Base-by-base conservation (phyloP, 139 green algal species). In the Tetraselmis striata region DNA sequence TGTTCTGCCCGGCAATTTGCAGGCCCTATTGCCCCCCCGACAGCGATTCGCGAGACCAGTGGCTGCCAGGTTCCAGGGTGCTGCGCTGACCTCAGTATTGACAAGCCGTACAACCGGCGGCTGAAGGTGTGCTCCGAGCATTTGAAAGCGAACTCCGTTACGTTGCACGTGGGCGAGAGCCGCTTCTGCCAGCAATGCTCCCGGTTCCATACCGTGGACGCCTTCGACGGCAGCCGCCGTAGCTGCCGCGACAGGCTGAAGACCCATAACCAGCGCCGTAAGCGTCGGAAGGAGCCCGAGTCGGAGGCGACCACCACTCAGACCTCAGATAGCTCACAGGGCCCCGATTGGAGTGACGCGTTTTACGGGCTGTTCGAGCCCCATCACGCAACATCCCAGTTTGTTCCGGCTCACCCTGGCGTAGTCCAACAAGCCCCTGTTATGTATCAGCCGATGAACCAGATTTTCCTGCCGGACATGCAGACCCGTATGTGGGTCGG, bases 181-280 rank as follows among this genome's bases (percentile, higher is more conserved):
- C 45, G 45, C 45, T 67, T 67, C 45, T 67, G 45, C 18, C 45
- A 67, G 45, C 59, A 89, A 75, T 88, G 86, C 77, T 79, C 76
- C 45, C 81, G 81, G 45, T 86, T 87, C 76, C 84, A 89, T 32
- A 31, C 76, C 0, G 23, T 86, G 22, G 59, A 76, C 11, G 87
- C 88, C 1, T 90, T 90, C 59, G 86, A 90, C 23, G 87, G 83
- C 24, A 77, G 83, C 27, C 86, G 88, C 78, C 82, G 83, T 27
- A 88, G 80, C 29, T 91, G 87, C 85, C 80, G 82, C 22, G 81
- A 79, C 0, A 78, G 87, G 59, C 82, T 95, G 77, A 85, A 93
- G 81, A 89, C 89, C 1, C 91, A 95, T 85, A 95, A 95, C 77
- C 83, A 88, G 31, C 85, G 91, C 2, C 83, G 45, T 5, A 67